Percentiles rank a stretch among this genome's conserved stretches.
These are phyloP conservation scores for Aspergillus chevalieri DNA, from an alignment of 2,329 filamentous ascomycete species.

Conservation along the genomic window DNA sequence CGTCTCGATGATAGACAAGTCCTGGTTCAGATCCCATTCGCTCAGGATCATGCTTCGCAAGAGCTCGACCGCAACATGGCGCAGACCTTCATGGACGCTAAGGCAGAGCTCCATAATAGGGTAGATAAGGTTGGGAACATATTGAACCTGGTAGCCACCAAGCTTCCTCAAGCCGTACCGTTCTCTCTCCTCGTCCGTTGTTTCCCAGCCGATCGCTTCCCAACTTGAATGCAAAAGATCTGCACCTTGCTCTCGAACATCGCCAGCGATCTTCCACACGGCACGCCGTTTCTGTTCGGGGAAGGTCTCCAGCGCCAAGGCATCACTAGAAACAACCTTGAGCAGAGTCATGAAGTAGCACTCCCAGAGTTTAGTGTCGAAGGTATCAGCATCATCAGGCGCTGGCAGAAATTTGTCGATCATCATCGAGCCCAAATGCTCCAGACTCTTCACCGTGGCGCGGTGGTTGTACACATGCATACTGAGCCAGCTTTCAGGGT, in stretches of 20 bases:
- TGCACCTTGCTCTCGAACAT: constrained; percentile 86
- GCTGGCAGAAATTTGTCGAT: constrained; percentile 79
- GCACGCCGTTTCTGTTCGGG: constrained; percentile 93
- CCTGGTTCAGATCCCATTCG: constrained; percentile 93
- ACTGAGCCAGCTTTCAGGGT: constrained; percentile 84
- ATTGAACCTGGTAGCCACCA: constrained; percentile 97
- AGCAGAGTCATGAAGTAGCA: constrained; percentile 84
- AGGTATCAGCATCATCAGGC: constrained; percentile 83
- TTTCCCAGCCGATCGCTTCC: constrained; percentile 97
- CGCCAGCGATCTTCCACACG: constrained; percentile 98
- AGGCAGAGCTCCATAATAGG: constrained; percentile 91
- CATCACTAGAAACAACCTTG: constrained; percentile 81
- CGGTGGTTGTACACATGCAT: constrained; percentile 90
- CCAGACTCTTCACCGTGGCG: constrained; percentile 76
- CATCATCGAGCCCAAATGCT: constrained; percentile 73
- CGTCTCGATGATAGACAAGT: constrained; percentile 83
- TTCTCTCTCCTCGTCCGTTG: constrained; percentile 67
- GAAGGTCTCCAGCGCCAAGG: constrained; percentile 87
- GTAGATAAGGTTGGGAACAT: constrained; percentile 84
- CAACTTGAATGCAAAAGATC: constrained; percentile 78
- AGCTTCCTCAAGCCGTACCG: constrained; percentile 76
- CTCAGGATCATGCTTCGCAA: constrained; percentile 97
- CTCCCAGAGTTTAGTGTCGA: constrained; percentile 92
- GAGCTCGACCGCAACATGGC: constrained; percentile 85
- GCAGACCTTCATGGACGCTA: constrained; percentile 86